Evolutionary conservation across 73 alveolate species (phyloP), one percentile per base, ranked within the genome.

Genomic region (Uronychia setigera): DNA sequence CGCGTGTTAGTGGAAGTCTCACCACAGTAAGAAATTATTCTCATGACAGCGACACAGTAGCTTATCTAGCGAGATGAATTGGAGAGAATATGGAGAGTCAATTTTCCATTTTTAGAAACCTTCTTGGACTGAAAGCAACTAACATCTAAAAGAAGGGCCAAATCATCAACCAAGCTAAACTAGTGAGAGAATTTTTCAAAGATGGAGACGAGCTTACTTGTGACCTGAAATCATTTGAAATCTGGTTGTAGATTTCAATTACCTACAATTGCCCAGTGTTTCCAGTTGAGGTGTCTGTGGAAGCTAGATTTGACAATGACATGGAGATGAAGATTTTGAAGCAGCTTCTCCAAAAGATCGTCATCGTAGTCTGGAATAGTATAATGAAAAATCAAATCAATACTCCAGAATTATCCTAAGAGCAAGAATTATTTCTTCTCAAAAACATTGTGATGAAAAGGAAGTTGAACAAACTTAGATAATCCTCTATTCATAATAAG

Each of bases 171-270:
- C 34, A 80, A 31, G 31, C 27, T 26, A 35, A 29, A 77, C 80
- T 83, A 26, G 91, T 84, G 81, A 84, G 86, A 76, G 80, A 46
- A 19, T 5, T 19, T 46, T 46, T 46, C 19, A 46, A 46, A 19
- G 67, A 46, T 19, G 67, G 67, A 11, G 67, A 46, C 67, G 67
- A 46, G 67, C 67, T 46, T 19, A 46, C 67, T 19, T 46, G 67
- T 46, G 67, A 46, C 67, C 67, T 46, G n/a, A 46, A 46, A 19
- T 46, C 67, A 5, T 19, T 46, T 19, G 67, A 46, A 19, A 46
- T 46, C 19, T 46, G 67, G 67, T 11, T 46, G 5, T 19, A 46
- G 5, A 46, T 46, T 46, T 5, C 5, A 5, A 46, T 46, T 46
- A 5, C n/a, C 67, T 46, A 46, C 67, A 19, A 46, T 5, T 46